A percentile compares a stretch with the other conserved stretches of the same genome.
Evolutionary conservation across 2,329 filamentous ascomycete genomes (phyloP).

Genomic region (Diaporthe amygdali): DNA sequence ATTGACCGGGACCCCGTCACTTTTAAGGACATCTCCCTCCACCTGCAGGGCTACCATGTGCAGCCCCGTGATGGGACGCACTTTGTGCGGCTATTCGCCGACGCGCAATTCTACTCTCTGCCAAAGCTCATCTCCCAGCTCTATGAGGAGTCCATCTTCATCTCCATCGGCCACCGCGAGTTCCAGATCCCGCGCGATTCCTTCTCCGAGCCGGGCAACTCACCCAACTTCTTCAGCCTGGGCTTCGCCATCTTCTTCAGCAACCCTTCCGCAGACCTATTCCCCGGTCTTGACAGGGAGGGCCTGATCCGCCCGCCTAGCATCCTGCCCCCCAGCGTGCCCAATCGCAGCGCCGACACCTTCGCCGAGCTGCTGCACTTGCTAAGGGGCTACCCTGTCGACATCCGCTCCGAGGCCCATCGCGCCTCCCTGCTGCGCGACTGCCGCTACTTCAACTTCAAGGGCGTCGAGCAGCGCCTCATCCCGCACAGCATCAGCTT

Average conservation of each 20-base stretch:
- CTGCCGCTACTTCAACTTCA: constrained; percentile 91
- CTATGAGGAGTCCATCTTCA: constrained; percentile 90
- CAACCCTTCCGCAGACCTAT: constrained; percentile 73
- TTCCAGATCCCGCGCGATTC: constrained; percentile 91
- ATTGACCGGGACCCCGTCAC: constrained; percentile 92
- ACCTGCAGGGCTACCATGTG: constrained; percentile 92
- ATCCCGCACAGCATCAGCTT: constrained; percentile 78
- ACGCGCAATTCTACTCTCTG: constrained; percentile 93
- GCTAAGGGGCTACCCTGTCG: constrained; percentile 81
- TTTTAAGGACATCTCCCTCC: constrained; percentile 86
- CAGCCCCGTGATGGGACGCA: constrained; percentile 81
- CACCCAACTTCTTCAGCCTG: constrained; percentile 94
- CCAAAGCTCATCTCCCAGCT: constrained; percentile 89
- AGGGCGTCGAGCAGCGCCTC: constrained; percentile 86
- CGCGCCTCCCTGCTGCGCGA: constrained; percentile 76
- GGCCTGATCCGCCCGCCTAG: constrained; percentile 84
- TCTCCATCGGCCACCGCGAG: constrained; percentile 83
- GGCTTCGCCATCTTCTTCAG: constrained; percentile 90
- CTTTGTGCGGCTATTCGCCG: constrained; percentile 91
- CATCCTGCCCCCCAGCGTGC: constrained; percentile 81
- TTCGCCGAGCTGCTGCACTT: constrained; percentile 85
- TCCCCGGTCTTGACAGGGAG: constrained; percentile 82
- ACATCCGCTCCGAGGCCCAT: constrained; percentile 78
- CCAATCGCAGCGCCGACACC: constrained; percentile 79
- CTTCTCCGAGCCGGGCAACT: constrained; percentile 84